Evolutionary conservation across 257 asterid genomes (phyloP), one percentile per base, ranked within the genome.

Genomic region (Solanum lignicaule): DNA sequence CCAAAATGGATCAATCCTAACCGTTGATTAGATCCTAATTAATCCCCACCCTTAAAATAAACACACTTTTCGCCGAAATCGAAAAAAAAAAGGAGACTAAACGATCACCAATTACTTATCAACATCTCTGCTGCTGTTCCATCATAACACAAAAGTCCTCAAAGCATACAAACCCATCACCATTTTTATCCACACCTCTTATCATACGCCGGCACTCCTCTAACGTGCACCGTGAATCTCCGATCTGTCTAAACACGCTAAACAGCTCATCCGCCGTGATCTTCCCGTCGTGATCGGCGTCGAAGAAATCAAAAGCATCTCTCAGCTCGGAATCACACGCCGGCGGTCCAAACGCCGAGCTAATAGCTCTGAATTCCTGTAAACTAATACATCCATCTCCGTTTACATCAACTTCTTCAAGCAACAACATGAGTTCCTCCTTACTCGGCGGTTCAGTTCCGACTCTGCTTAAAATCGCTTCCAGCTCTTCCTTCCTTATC

Each of bases 161-260:
- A 18, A 89, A 89, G 39, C 88, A 87, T 20, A 89, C 91, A 21
- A 88, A 81, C 32, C 90, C 90, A 35, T 85, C 90, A 5, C 90
- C 88, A n/a, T 85, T 88, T 66, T 32, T 32, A 65, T 89, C 90
- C 2, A 89, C 90, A 5, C 90, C 89, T 3, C 33, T 85, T 76
- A 89, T 89, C 91, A 89, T 89, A 72, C 84, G 87, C 73, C 46
- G 78, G 76, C 91, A 89, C 25, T 89, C 90, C 20, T 89, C 87
- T 41, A 89, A 76, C 74, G 91, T 84, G 52, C 88, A 88, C 83
- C 52, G 58, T 12, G 38, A 84, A 60, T 87, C 88, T 29, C 91
- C 90, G 2, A 87, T 79, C 9, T 21, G 86, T 21, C 25, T 41
- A 41, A 89, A 82, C 46, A 68, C 90, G 62, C 48, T 36, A 27